Conservation (phyloP, 352 stramenopile genomes). For the Nannochloropsis limnetica region DNA sequence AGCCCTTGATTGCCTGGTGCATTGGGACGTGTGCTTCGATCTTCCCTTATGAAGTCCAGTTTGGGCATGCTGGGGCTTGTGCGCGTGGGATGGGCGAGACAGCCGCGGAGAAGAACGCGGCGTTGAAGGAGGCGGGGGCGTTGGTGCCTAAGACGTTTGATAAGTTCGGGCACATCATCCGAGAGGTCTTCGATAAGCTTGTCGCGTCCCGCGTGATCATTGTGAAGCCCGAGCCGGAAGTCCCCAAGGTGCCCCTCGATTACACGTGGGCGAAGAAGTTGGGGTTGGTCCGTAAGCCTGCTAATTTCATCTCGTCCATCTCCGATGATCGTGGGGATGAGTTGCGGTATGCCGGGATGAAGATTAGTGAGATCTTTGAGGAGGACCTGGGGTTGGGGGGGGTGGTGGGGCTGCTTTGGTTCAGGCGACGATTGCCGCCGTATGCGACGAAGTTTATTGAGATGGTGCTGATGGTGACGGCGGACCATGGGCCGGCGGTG, state of each 20-base stretch:
- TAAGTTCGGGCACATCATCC: conserved; percentile 81
- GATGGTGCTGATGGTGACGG: conserved; percentile 94
- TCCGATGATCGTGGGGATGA: conserved; percentile 92
- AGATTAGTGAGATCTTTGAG: conserved; percentile 86
- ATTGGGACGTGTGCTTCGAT: conserved; percentile 93
- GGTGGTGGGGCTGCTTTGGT: conserved; percentile 87
- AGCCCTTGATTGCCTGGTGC: conserved; percentile 93
- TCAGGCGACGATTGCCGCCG: conserved; percentile 74
- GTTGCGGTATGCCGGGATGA: conserved; percentile 79
- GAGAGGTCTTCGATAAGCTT: conserved; percentile 59
- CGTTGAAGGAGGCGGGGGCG: conserved; percentile 62
- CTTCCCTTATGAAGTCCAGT: conserved; percentile 94
- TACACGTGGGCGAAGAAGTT: conserved; percentile 91
- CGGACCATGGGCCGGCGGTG: conserved; percentile 87
- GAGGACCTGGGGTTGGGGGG: conserved; percentile 83
- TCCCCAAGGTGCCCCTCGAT: conserved; percentile 88
- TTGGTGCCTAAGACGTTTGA: conserved; percentile 86
- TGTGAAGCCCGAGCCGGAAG: conserved; percentile 73
- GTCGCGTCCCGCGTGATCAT: conserved; percentile 57
- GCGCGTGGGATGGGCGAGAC: conserved; percentile 82
- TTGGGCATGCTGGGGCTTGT: conserved; percentile 85
- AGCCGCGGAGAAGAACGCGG: conserved; percentile 68
- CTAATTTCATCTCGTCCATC: conserved; percentile 94
- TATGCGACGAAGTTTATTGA: conserved; percentile 81
- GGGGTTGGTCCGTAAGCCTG: conserved; percentile 85